Percentiles rank a stretch among this genome's conserved stretches.
These are phyloP conservation scores for Ophiocordyceps camponoti-floridani DNA, from an alignment of 2,329 filamentous ascomycete genomes.

Conservation along the genomic window DNA sequence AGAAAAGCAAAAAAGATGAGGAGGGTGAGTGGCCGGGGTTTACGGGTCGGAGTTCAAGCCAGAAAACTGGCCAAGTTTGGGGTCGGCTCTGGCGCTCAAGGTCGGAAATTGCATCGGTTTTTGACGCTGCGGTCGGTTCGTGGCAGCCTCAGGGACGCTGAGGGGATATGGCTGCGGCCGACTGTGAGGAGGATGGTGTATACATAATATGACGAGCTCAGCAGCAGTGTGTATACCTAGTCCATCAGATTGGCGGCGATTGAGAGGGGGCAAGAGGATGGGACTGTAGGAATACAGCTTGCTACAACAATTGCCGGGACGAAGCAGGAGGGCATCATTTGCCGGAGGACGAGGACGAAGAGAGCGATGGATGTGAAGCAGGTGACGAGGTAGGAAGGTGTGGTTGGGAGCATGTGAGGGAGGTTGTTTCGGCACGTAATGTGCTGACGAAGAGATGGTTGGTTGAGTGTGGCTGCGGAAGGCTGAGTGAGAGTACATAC, in stretches of 20 bases:
- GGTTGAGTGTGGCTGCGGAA: too few species aligned
- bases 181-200: not conserved
- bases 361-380: too few species aligned
- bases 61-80: slow-evolving; percentile 11
- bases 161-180: too few species aligned
- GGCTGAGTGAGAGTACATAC: too few species aligned
- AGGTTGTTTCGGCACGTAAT: too few species aligned
- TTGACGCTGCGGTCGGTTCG: slow-evolving; percentile 1
- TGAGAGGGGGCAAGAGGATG: not conserved
- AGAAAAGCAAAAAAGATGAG: not conserved
- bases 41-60: slow-evolving; percentile 10
- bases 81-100: slow-evolving; percentile 6
- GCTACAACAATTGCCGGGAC: not conserved
- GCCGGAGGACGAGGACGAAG: too few species aligned
- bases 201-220: not conserved
- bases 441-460: too few species aligned
- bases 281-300: not conserved
- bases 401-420: too few species aligned
- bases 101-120: slow-evolving; percentile 5
- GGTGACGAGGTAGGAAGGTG: too few species aligned
- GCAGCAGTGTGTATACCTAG: not conserved
- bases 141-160: not conserved
- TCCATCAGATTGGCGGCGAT: not conserved
- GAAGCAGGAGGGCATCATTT: too few species aligned
- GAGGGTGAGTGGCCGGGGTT: slow-evolving; percentile 5